phyloP scores from a whole-genome alignment of 257 asterid species.

The Penstemon eatonii region DNA sequence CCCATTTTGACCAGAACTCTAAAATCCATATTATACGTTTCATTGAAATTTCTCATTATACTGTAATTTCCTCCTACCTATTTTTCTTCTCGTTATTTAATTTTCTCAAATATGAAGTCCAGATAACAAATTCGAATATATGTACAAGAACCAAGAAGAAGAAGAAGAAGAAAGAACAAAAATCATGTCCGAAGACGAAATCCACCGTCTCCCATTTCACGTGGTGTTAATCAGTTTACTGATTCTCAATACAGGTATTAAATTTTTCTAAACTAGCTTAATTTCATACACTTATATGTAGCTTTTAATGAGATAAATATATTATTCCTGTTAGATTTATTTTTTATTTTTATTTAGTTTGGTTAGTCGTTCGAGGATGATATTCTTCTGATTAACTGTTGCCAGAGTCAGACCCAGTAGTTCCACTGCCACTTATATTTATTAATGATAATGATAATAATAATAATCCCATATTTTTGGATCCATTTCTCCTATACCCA shows the following conservation, averaged over 20 bases:
- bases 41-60: slow-evolving; percentile 24
- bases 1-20: slow-evolving; percentile 34
- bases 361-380: slow-evolving; percentile 32
- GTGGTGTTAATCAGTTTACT: slow-evolving; percentile 42
- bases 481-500: no score
- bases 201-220: slow-evolving; percentile 33
- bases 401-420: no score
- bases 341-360: slow-evolving; percentile 9
- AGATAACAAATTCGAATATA: no score
- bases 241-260: slow-evolving; percentile 56
- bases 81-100: slow-evolving; percentile 2
- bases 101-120: slow-evolving; percentile 32
- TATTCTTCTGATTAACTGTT: neutral
- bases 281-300: neutral
- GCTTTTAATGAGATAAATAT: neutral
- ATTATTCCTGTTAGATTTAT: slow-evolving; percentile 11
- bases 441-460: no score
- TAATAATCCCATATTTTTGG: no score
- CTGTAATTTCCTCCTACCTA: neutral
- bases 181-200: slow-evolving; percentile 69
- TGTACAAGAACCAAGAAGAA: slow-evolving; percentile 23
- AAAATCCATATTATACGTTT: slow-evolving; percentile 18
- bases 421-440: no score
- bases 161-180: slow-evolving; percentile 8
- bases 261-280: neutral